Base-by-base conservation (phyloP, 768 basidiomycete genomes). In the Calvatia gigantea region DNA sequence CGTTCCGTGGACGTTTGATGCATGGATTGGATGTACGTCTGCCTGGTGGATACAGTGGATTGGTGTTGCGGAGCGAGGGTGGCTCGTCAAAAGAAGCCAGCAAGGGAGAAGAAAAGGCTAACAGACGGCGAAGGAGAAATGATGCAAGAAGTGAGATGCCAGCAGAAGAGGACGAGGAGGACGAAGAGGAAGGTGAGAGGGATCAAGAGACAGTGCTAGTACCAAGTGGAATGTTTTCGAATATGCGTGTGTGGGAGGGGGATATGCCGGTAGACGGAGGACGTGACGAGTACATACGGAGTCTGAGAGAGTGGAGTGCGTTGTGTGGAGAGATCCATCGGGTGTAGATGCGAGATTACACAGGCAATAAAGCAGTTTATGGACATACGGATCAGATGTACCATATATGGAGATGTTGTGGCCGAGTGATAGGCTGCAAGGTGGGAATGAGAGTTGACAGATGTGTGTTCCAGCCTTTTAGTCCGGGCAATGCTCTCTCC, bases 1-100 rank as follows among this genome's bases (percentile, higher is more conserved):
- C 87, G 0, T 94, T 93, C 69, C 77, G 91, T 2, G 91, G 91
- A 9, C 73, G 91, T n/a, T 76, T 73, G 11, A 75, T 94, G 37
- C 86, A 88, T 41, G 89, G 91, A 0, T 68, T 86, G 17, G 73
- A 75, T 14, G 73, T 90, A 1, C 69, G 73, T 17, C 60, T 92
- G 0, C 91, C 90, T 1, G 62, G 69, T 5, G 89, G 89, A 0
- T 93, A 89, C 63, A 62, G 72, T 0, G 91, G 91, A 5, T 61
- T 91, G 9, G 76, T 92, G 1, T 68, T 94, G 28, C 44, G 42
- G 37, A 37, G 43, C 31, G 32, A 42, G 21, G 41, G 12, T 41
- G n/a, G 39, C 9, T 17, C n/a, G 39, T 37, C 35, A n/a, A 37
- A 37, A 37, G 35, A 37, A 37, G 35, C 35, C 12, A n/a, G 35